Evolutionary conservation across 2,329 filamentous ascomycete species (phyloP).

Genomic region (Remersonia thermophila): DNA sequence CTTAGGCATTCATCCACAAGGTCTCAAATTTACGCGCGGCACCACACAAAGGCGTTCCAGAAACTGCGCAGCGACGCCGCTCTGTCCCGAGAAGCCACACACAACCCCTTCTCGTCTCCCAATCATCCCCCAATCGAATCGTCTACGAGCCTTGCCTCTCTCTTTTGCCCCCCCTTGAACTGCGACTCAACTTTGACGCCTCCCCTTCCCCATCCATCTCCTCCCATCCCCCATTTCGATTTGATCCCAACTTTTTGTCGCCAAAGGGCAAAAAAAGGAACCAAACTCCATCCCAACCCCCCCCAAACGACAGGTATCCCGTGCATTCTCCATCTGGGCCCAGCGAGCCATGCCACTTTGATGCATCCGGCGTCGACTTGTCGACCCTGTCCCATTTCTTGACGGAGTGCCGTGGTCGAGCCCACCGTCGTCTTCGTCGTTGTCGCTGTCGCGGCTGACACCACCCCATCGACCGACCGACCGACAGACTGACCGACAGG

Average conservation of each 20-base stretch:
- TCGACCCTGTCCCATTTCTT: constrained; percentile 17
- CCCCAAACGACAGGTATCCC: too few relatives aligned
- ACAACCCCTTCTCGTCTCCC: constrained; percentile 10
- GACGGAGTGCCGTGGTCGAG: constrained; percentile 15
- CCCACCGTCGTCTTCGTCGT: too few relatives aligned
- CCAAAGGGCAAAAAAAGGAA: too few relatives aligned
- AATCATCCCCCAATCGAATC: constrained; percentile 20
- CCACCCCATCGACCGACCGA: too few relatives aligned
- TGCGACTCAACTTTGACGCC: too few relatives aligned
- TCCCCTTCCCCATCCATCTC: too few relatives aligned
- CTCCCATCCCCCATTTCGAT: too few relatives aligned
- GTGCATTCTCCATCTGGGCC: constrained; percentile 8
- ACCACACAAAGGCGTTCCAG: constrained; percentile 11
- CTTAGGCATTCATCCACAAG: constrained; percentile 8
- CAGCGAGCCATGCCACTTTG: constrained; percentile 18
- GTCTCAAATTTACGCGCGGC: constrained; percentile 19
- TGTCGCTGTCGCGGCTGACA: constrained; percentile 6
- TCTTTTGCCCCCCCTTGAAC: constrained; percentile 12
- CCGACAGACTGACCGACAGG: too few relatives aligned
- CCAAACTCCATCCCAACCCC: too few relatives aligned
- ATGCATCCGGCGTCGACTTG: constrained; percentile 17
- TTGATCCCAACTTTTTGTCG: constrained; percentile 11
- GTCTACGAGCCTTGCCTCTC: constrained; percentile 13
- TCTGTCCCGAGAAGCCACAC: constrained; percentile 4
- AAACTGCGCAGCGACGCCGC: constrained; percentile 17